Evolutionary conservation across 2,329 filamentous ascomycete species (phyloP), one percentile per base, ranked within the genome.

Genomic region (Ophiosphaerella herpotricha): DNA sequence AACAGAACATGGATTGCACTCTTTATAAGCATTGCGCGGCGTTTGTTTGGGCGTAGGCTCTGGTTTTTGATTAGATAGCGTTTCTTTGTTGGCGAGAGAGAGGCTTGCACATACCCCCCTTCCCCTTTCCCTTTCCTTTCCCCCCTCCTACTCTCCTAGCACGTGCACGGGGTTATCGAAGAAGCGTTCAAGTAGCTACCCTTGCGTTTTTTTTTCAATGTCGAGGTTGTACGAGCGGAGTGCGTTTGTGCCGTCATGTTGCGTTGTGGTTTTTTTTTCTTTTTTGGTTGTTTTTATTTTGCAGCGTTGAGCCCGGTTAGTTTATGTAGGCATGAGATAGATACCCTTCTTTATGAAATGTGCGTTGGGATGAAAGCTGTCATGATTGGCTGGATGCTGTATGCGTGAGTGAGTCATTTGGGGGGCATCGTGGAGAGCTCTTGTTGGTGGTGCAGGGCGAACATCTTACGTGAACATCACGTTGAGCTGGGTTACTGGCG

Each of bases 271-370:
- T 11, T 11, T 29, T 6, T 21, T 3, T 21, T 21, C 16, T 21
- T 21, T 21, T 21, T 21, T 21, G 18, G 18, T 5, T 21, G 4
- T 3, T 21, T 21, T 29, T 29, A 11, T 29, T 29, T 29, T 29
- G 26, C 26, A 29, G 26, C 26, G 26, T 29, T 11, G 26, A 29
- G 26, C 26, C 26, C 11, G 33, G 7, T 35, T 35, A 16, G 33
- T 26, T 29, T 31, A 44, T n/a, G 42, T 44, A 44, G 42, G 29
- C 36, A 43, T 43, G 40, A 43, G 40, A 43, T 31, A 43, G 40
- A 43, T 43, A 43, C 40, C 40, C 42, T 44, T 44, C 42, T 44
- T 44, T 36, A 44, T 44, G 42, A 37, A 37, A 36, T 11, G 26
- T 29, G 26, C 11, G 32, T 43, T 43, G 40, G 21, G 40, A 43